Evolutionary conservation across 1,284 basidiomycete species (phyloP).

Genomic region (Cystobasidium pallidum): DNA sequence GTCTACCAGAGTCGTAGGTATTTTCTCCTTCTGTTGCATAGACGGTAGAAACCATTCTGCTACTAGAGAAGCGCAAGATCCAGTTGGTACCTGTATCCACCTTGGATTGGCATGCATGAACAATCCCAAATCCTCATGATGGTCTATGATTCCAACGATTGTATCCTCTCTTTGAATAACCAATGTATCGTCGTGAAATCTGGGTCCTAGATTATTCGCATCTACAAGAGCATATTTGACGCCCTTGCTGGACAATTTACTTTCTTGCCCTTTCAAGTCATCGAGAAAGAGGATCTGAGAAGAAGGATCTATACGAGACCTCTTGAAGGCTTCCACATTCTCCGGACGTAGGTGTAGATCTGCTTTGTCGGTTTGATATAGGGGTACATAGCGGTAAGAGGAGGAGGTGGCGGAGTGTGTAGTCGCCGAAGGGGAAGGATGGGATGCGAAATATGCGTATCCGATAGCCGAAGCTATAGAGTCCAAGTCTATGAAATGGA

Average conservation of each 20-base stretch:
- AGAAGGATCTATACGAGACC: conserved; percentile 63
- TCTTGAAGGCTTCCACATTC: conserved; percentile 73
- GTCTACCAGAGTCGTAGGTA: conserved; percentile 66
- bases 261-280: conserved; percentile 53
- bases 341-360: conserved; percentile 82
- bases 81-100: conserved; percentile 64
- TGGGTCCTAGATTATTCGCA: conserved; percentile 74
- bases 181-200: conserved; percentile 57
- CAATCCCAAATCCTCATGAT: conserved; percentile 82
- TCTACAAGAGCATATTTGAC: conserved; percentile 81
- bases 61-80: conserved; percentile 80
- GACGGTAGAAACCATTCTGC: conserved; percentile 61
- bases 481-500: conserved; percentile 74
- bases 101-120: conserved; percentile 69
- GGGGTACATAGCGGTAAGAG: conserved; percentile 60
- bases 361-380: conserved; percentile 70
- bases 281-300: conserved; percentile 63
- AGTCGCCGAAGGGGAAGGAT: conserved; percentile 6
- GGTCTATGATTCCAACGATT: conserved; percentile 85
- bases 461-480: conserved; percentile 79
- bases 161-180: conserved; percentile 54
- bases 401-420: conserved; percentile 52
- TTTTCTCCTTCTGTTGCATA: conserved; percentile 19
- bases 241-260: conserved; percentile 54
- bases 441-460: conserved; percentile 68